Evolutionary conservation across 2,329 filamentous ascomycete genomes (phyloP), one percentile per base, ranked within the genome.

Genomic region (Fusarium sp.): DNA sequence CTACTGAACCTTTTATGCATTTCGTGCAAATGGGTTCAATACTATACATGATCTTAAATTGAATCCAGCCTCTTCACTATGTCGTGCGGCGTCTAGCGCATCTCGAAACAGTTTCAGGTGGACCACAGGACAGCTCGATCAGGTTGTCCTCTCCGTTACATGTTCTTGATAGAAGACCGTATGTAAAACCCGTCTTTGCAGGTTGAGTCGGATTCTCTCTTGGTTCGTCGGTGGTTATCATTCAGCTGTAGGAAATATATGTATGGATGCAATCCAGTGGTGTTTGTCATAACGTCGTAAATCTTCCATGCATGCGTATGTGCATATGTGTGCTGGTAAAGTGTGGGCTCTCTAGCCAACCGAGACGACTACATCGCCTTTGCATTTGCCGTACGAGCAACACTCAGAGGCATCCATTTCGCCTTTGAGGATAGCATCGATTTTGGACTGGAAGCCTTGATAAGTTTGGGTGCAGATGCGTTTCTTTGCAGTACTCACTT

Each of bases 381-480:
- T 83, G 77, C 85, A 87, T 34, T 78, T 78, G 52, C 86, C 85
- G 66, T 87, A 86, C n/a, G 83, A 83, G 75, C 86, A 88, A 76
- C 86, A 87, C 14, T 78, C 82, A 29, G 85, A 82, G n/a, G 84
- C 80, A 22, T 81, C 79, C 63, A 85, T 78, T 29, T 81, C 75
- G 56, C 85, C 84, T 29, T 77, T 82, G 48, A 87, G 81, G 41
- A 87, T 87, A 16, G 77, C 78, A 64, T 81, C 79, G 32, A 81
- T 75, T 51, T 79, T 79, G 24, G 37, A 46, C 79, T 81, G 8
- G 24, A 27, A 29, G 10, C 16, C 45, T 20, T 7, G 30, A 34
- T 73, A 49, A 70, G 65, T 52, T 57, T 45, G 32, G 24, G 6
- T 47, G 7, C 9, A 34, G 4, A 8, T 13, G 32, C 11, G 29